A percentile compares a stretch with the other conserved stretches of the same genome.
These are phyloP conservation scores for Tylopilus plumbeoviolaceoides DNA, from an alignment of 768 basidiomycete species.

Conservation along the genomic window DNA sequence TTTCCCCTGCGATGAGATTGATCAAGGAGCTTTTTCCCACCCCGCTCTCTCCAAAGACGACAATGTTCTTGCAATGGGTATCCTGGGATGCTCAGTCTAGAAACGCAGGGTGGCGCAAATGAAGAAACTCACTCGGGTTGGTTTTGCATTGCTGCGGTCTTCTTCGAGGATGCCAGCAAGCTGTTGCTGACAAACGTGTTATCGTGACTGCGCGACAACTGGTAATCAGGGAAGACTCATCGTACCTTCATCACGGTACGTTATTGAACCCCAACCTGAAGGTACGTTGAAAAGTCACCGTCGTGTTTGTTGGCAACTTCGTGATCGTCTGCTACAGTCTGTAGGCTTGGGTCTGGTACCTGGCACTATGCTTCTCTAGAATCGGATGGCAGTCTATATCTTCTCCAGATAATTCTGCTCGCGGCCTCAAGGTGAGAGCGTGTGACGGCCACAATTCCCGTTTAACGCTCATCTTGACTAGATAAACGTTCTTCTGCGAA, in stretches of 20 bases:
- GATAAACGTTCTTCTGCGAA: background rate
- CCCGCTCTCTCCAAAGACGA: slow-evolving; percentile 43
- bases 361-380: background rate
- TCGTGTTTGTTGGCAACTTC: background rate
- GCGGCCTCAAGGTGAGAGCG: slow-evolving; percentile 15
- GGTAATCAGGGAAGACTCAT: background rate
- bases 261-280: background rate
- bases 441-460: slow-evolving; percentile 1
- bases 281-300: slow-evolving; percentile 4
- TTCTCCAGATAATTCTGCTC: background rate
- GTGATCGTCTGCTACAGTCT: background rate
- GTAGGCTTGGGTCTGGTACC: background rate
- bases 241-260: slow-evolving; percentile 8
- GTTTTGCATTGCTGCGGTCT: background rate
- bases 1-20: slow-evolving; percentile 34
- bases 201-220: slow-evolving; percentile 2
- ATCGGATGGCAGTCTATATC: background rate
- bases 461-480: slow-evolving; percentile 13
- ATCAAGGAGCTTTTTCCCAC: slow-evolving; percentile 43
- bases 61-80: slow-evolving; percentile 26
- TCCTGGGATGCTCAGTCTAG: slow-evolving; percentile 10
- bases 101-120: background rate
- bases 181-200: slow-evolving; percentile 9
- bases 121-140: slow-evolving; percentile 9
- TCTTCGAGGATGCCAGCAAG: background rate